Percentiles rank a stretch among this genome's conserved stretches.
Conservation (phyloP, 768 basidiomycete species). For the Mycena kentingensis region DNA sequence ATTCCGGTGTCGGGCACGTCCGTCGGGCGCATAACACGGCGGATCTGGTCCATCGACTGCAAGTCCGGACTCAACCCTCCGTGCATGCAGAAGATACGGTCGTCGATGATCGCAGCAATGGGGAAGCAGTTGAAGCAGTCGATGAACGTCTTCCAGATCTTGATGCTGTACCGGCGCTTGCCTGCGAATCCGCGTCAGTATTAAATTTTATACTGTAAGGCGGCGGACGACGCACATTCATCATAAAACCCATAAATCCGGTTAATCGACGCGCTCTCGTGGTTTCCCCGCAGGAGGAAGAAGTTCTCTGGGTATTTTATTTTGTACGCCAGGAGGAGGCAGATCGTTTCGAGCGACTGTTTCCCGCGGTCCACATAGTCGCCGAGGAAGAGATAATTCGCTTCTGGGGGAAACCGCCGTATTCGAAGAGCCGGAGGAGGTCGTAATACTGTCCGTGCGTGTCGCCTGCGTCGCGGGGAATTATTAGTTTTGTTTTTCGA, state of each 20-base stretch:
- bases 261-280: slow-evolving; percentile 12
- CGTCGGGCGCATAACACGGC: slow-evolving; percentile 97
- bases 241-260: slow-evolving; percentile 16
- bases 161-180: slow-evolving; percentile 99
- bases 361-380: slow-evolving; percentile 8
- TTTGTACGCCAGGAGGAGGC: slow-evolving; percentile 2
- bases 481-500: background rate
- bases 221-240: slow-evolving; percentile 1
- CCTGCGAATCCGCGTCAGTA: slow-evolving; percentile 52
- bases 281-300: slow-evolving; percentile 10
- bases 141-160: slow-evolving; percentile 99
- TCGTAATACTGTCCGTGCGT: slow-evolving; percentile 16
- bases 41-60: slow-evolving; percentile 99
- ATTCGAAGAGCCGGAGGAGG: slow-evolving; percentile 12
- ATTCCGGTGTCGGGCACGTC: slow-evolving; percentile 97
- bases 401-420: slow-evolving; percentile 7
- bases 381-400: slow-evolving; percentile 15
- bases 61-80: slow-evolving; percentile 95
- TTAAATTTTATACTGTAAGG: background rate
- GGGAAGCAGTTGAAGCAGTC: slow-evolving; percentile 99
- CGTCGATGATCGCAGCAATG: slow-evolving; percentile 98
- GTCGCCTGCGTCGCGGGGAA: slow-evolving; percentile 1
- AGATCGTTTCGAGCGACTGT: slow-evolving; percentile 4
- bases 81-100: slow-evolving; percentile 99
- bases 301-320: slow-evolving; percentile 6